These are phyloP conservation scores for Schwanniomyces pseudopolymorphus DNA, from an alignment of 805 yeast species.

Conservation along the genomic window DNA sequence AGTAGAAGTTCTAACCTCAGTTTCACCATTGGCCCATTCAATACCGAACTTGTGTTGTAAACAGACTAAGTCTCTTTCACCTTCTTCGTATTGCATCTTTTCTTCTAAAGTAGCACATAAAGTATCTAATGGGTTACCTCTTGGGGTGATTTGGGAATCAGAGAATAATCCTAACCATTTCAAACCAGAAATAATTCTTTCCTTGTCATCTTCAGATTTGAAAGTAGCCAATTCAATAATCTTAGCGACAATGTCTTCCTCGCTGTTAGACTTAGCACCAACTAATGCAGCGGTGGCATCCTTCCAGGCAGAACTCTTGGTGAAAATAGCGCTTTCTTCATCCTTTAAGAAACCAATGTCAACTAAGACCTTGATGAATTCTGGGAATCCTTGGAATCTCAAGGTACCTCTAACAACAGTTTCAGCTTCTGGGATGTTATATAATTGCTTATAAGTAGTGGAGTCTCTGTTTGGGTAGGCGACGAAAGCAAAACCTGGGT, in stretches of 20 bases:
- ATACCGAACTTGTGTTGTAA: constrained; percentile 98
- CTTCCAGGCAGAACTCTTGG: constrained; percentile 72
- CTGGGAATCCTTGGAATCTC: constrained; percentile 98
- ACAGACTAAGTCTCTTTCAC: constrained; percentile 92
- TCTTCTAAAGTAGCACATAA: constrained; percentile 94
- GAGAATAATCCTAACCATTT: constrained; percentile 94
- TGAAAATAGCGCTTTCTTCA: constrained; percentile 59
- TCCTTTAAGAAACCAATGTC: constrained; percentile 92
- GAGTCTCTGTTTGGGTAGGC: constrained; percentile 99
- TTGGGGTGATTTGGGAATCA: constrained; percentile 71
- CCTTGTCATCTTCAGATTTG: constrained; percentile 78
- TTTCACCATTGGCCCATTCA: constrained; percentile 90
- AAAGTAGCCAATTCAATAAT: constrained; percentile 78
- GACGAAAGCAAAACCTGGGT: constrained; percentile 93
- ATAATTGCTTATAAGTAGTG: constrained; percentile 86
- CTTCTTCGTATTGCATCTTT: constrained; percentile 92
- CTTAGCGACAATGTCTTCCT: constrained; percentile 71
- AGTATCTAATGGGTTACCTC: constrained; percentile 94
- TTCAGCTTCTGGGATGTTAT: constrained; percentile 95
- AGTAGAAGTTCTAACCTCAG: constrained; percentile 92
- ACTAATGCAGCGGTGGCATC: constrained; percentile 76
- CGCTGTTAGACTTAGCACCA: constrained; percentile 68
- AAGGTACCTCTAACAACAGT: constrained; percentile 96
- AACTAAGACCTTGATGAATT: constrained; percentile 91
- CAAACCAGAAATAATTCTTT: constrained; percentile 83